Percentiles rank a stretch among this genome's conserved stretches.
Conservation (phyloP, 192 early-diverging fungal genomes). For the Coemansia sp. region DNA sequence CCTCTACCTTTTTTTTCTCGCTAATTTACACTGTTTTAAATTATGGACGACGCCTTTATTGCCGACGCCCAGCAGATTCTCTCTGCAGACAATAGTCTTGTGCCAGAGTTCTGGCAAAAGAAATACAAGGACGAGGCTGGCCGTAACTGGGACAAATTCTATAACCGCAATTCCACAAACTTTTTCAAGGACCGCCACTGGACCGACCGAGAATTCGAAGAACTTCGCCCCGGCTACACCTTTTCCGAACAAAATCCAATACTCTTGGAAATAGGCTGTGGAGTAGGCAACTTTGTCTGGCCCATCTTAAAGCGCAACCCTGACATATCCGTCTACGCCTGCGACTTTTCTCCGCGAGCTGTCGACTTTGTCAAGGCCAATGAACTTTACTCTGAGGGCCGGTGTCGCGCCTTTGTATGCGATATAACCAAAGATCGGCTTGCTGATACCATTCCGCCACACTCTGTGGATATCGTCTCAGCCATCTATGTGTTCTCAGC, state of each 20-base stretch:
- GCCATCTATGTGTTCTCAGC: constrained; percentile 97
- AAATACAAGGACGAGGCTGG: constrained; percentile 79
- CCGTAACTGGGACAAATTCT: constrained; percentile 82
- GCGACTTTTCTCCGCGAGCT: constrained; percentile 89
- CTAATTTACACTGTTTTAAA: neutral
- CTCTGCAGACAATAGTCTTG: constrained; percentile 60
- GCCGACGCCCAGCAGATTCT: constrained; percentile 59
- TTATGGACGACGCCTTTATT: constrained; percentile 57
- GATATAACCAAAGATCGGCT: constrained; percentile 80
- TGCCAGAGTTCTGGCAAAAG: constrained; percentile 72
- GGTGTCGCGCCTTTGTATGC: constrained; percentile 91
- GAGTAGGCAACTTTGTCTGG: constrained; percentile 95
- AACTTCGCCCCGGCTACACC: constrained; percentile 57
- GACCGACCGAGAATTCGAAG: constrained; percentile 91
- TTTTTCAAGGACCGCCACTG: constrained; percentile 99
- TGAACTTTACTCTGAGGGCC: constrained; percentile 64
- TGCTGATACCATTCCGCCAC: constrained; percentile 70
- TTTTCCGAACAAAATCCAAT: constrained; percentile 32
- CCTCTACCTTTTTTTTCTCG: no score
- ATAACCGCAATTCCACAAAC: constrained; percentile 77
- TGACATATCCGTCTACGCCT: constrained; percentile 86
- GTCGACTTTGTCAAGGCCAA: constrained; percentile 89
- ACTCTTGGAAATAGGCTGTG: constrained; percentile 95
- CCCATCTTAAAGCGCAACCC: constrained; percentile 83
- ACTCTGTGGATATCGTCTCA: constrained; percentile 84